Conservation (phyloP, 257 asterid genomes). For the Handroanthus guayacan region DNA sequence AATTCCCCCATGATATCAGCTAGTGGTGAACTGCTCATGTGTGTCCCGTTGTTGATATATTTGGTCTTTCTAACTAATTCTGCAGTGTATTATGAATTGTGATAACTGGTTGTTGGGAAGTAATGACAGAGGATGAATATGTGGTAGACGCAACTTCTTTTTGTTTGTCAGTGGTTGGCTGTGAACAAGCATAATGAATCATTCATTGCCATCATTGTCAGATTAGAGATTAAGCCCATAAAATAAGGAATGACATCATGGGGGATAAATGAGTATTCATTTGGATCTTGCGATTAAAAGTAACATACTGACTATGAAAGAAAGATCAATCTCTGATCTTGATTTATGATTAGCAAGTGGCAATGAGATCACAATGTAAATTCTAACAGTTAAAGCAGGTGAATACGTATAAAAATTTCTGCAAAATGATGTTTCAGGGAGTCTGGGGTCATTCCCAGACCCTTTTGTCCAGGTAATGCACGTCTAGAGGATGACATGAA, state of each 20-base stretch:
- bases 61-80: not conserved
- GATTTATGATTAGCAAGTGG: slow-evolving; percentile 15
- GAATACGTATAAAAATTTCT: slow-evolving; percentile 43
- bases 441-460: slow-evolving; percentile 54
- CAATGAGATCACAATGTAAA: slow-evolving; percentile 22
- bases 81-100: not conserved
- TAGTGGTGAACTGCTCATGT: not conserved
- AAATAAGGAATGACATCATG: not conserved
- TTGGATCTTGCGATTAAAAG: not conserved
- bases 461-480: slow-evolving; percentile 57
- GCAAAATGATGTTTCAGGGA: slow-evolving; percentile 51
- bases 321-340: not conserved
- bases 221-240: not conserved
- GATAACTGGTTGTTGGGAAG: not conserved
- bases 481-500: slow-evolving; percentile 16
- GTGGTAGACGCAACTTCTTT: not conserved
- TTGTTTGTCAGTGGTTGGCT: not conserved
- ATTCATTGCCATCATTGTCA: not conserved
- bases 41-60: not conserved
- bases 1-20: not conserved
- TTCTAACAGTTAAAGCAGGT: slow-evolving; percentile 58
- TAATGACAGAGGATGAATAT: not conserved
- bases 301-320: not conserved
- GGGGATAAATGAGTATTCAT: not conserved
- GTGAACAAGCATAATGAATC: not conserved